Conservation (phyloP, 2,329 filamentous ascomycete genomes). For the Cercospora canescens region DNA sequence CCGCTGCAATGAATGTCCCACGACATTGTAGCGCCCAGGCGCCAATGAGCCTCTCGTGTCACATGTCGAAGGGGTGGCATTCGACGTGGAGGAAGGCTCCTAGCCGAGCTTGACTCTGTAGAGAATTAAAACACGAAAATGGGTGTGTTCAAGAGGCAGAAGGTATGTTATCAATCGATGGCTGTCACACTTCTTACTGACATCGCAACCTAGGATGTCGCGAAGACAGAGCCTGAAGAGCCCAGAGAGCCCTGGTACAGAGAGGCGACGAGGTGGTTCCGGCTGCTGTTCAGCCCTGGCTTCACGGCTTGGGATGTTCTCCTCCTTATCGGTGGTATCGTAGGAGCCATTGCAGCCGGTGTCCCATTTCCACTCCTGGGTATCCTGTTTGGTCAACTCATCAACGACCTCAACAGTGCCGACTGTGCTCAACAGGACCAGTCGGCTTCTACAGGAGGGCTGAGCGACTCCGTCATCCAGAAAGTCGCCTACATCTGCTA, state of each 20-base stretch:
- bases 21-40: neutral
- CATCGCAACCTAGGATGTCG: neutral
- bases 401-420: conserved; percentile 61
- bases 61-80: neutral
- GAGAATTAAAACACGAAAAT: conserved; percentile 4
- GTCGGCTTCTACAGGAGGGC: conserved; percentile 28
- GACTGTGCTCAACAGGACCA: conserved; percentile 48
- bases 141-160: conserved; percentile 15
- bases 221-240: conserved; percentile 1
- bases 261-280: conserved; percentile 18
- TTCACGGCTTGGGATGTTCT: conserved; percentile 16
- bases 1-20: conserved; percentile 12
- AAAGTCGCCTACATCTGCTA: conserved; percentile 64
- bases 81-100: conserved; percentile 1
- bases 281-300: conserved; percentile 18
- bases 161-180: neutral
- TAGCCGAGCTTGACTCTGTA: neutral
- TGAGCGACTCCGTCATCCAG: conserved; percentile 51
- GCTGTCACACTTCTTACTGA: neutral
- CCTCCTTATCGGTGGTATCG: conserved; percentile 14
- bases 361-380: conserved; percentile 64
- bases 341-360: conserved; percentile 53
- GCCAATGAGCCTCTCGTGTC: neutral
- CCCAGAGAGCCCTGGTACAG: conserved; percentile 12
- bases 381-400: conserved; percentile 63